Percentiles rank a stretch among this genome's conserved stretches.
These are phyloP conservation scores for Crassisporium funariophilum DNA, from an alignment of 768 basidiomycete genomes.

Conservation along the genomic window DNA sequence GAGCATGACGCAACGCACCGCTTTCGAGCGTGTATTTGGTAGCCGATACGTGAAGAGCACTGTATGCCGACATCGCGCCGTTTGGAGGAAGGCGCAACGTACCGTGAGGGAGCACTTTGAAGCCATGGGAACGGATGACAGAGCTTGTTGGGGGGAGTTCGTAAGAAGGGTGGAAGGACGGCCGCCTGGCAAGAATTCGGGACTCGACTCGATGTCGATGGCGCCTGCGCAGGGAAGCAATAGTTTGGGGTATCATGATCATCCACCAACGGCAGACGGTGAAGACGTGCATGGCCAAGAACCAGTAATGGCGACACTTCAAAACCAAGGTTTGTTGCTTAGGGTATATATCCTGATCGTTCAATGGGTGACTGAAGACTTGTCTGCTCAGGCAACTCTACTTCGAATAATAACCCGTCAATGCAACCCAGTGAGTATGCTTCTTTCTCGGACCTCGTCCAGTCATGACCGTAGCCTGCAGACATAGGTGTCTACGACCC, in stretches of 20 bases:
- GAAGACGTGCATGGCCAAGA: constrained; percentile 24
- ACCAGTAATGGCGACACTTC: constrained; percentile 29
- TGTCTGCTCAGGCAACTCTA: constrained; percentile 8
- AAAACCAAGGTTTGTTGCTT: constrained; percentile 30
- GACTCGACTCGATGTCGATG: constrained; percentile 17
- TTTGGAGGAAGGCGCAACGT: constrained; percentile 60
- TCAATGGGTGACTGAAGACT: constrained; percentile 3
- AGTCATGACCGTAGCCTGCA: not conserved
- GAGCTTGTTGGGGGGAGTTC: constrained; percentile 71
- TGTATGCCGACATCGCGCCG: constrained; percentile 69
- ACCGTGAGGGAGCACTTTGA: constrained; percentile 53
- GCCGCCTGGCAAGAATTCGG: constrained; percentile 28
- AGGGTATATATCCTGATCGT: not conserved
- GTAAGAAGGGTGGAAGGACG: constrained; percentile 62
- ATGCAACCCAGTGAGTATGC: constrained; percentile 19
- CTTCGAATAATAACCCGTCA: constrained; percentile 10
- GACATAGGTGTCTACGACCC: constrained; percentile 21
- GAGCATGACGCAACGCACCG: constrained; percentile 60
- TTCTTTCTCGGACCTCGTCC: not conserved
- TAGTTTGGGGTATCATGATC: constrained; percentile 18
- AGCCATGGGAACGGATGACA: constrained; percentile 54
- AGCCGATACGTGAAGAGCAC: constrained; percentile 75
- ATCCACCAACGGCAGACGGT: constrained; percentile 15
- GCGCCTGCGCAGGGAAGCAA: constrained; percentile 9
- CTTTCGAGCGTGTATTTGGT: constrained; percentile 72